Evolutionary conservation across 352 stramenopile species (phyloP).

Genomic region (Phytopythium kandeliae): DNA sequence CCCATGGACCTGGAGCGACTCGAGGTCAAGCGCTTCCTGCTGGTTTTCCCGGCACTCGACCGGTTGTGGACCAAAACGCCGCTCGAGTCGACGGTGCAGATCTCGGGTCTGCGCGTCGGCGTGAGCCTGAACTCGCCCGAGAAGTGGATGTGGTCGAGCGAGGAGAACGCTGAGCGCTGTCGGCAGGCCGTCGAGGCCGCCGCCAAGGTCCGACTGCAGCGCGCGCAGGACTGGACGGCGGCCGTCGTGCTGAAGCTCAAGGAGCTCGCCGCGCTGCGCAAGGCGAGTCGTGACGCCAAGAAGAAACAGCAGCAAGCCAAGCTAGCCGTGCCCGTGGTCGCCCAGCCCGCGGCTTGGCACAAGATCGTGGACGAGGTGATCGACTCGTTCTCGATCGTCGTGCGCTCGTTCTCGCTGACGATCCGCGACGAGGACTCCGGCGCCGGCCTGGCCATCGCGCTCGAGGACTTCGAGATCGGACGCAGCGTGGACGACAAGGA

Average conservation of each 20-base stretch:
- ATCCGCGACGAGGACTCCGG: constrained; percentile 58
- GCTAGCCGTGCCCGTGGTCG: not conserved
- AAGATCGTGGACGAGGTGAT: constrained; percentile 52
- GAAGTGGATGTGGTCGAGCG: constrained; percentile 70
- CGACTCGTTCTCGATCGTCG: constrained; percentile 59
- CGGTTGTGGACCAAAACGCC: constrained; percentile 18
- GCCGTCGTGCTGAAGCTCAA: constrained; percentile 60
- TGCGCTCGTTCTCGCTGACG: constrained; percentile 42
- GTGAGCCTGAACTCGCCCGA: constrained; percentile 55
- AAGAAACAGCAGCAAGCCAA: constrained; percentile 7
- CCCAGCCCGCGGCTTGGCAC: constrained; percentile 52
- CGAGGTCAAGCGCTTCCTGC: constrained; percentile 39
- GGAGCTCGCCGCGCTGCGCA: constrained; percentile 30
- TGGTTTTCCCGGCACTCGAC: constrained; percentile 50
- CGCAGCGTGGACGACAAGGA: constrained; percentile 19
- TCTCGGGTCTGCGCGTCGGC: constrained; percentile 49
- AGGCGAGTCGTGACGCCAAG: constrained; percentile 17
- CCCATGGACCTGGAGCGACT: constrained; percentile 63
- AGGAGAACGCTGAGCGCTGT: constrained; percentile 59
- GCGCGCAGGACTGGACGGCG: constrained; percentile 52
- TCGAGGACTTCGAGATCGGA: constrained; percentile 60
- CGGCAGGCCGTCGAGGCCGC: constrained; percentile 52
- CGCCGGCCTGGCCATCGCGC: constrained; percentile 41
- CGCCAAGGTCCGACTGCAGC: constrained; percentile 34
- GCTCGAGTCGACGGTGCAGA: constrained; percentile 42